A percentile compares a stretch with the other conserved stretches of the same genome.
phyloP scores from a whole-genome alignment of 2,329 filamentous ascomycete genomes.

The Neoscytalidium dimidiatum region DNA sequence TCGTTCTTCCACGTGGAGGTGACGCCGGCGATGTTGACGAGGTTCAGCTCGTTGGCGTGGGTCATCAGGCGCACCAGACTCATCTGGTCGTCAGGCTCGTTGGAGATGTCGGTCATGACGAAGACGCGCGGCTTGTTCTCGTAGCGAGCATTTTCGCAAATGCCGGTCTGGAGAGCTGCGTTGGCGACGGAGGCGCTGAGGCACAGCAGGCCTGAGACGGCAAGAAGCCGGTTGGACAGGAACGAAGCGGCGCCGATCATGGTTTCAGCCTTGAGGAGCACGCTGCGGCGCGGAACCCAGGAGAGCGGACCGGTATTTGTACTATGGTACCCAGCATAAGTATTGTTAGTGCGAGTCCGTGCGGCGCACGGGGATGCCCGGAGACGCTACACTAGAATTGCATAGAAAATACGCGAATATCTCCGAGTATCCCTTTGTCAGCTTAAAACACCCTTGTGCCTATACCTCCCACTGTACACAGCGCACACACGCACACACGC shows the following conservation, averaged over 20 bases:
- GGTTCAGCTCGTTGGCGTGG: conserved; percentile 26
- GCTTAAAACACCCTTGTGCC: no score
- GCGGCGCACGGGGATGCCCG: no score
- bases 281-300: neutral
- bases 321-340: no score
- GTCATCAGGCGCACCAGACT: conserved; percentile 25
- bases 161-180: neutral
- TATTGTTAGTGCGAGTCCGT: no score
- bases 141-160: conserved; percentile 5
- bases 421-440: no score
- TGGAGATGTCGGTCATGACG: conserved; percentile 26
- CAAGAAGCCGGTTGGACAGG: neutral
- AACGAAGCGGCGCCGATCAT: neutral
- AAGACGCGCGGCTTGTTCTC: conserved; percentile 22
- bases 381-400: no score
- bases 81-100: conserved; percentile 27
- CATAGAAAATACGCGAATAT: no score
- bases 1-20: conserved; percentile 26
- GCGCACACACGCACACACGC: no score
- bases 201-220: conserved; percentile 1
- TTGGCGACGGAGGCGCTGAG: neutral
- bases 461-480: no score
- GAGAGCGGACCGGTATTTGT: neutral
- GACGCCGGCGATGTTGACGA: conserved; percentile 24
- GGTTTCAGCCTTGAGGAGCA: neutral